Base-by-base conservation (phyloP, 176 grass and related monocot species). In the Urochloa ruziziensis region DNA sequence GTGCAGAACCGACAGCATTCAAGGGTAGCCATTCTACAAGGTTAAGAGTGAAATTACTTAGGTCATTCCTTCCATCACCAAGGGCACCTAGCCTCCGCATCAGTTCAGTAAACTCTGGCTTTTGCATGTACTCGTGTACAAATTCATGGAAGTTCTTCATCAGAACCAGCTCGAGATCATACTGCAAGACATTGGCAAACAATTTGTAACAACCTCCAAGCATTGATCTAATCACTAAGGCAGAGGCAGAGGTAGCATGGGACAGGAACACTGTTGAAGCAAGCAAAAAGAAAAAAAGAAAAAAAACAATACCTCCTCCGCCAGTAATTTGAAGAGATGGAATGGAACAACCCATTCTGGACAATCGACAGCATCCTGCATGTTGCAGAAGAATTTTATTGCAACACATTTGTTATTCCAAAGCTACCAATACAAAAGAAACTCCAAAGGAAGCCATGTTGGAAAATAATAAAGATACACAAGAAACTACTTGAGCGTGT, bases 281-380 rank as follows among this genome's bases (percentile, higher is more conserved):
- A n/a, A n/a, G n/a, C n/a, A n/a, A n/a, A n/a, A n/a, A n/a, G n/a
- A n/a, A n/a, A n/a, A n/a, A n/a, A n/a, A n/a, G n/a, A n/a, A n/a
- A n/a, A n/a, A n/a, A n/a, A n/a, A n/a, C 15, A 34, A 36, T 88
- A 98, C 96, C 96, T 98, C 96, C 42, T 98, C 93, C 13, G 93
- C 93, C 51, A 98, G 85, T 88, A 86, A 67, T 87, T 95, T 98
- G 82, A 99, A 99, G 19, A 91, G 75, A 90, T 95, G 83, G 69
- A 98, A 98, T 67, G 96, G 93, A 70, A 98, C 96, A 65, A 98
- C 89, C 93, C 96, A 95, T 86, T 98, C 96, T 21, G 93, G 93
- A 77, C 96, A 98, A 91, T 98, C 96, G 87, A 98, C 91, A 72
- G 93, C 93, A 83, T 92, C 93, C 93, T 94, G 87, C 81, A 90